These are phyloP conservation scores for Fusarium albosuccineum DNA, from an alignment of 2,329 filamentous ascomycete genomes.

Conservation along the genomic window DNA sequence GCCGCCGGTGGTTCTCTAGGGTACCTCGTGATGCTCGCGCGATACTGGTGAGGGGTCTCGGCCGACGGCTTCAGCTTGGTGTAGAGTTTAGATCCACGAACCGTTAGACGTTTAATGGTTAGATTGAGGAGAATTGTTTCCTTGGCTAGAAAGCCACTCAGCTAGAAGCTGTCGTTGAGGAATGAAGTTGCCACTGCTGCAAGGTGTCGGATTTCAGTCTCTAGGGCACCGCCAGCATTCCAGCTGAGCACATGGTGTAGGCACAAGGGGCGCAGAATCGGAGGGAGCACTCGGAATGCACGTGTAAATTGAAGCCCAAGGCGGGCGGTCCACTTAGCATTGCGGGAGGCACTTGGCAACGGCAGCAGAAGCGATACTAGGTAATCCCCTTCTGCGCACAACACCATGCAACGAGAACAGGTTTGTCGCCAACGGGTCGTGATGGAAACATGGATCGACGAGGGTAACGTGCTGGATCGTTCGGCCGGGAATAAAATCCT, in stretches of 20 bases:
- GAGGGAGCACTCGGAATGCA: too few relatives aligned
- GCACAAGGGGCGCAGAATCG: too few relatives aligned
- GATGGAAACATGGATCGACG: too few relatives aligned
- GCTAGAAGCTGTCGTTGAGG: neutral
- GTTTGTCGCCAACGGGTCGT: too few relatives aligned
- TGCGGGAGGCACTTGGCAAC: too few relatives aligned
- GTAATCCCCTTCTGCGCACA: too few relatives aligned
- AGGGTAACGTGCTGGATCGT: too few relatives aligned
- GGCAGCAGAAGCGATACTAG: too few relatives aligned
- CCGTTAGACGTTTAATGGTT: neutral
- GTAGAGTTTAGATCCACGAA: neutral
- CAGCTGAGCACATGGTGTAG: neutral
- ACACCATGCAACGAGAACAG: too few relatives aligned
- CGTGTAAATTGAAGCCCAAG: too few relatives aligned
- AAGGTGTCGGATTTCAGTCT: neutral
- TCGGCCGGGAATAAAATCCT: neutral
- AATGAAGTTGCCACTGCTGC: neutral
- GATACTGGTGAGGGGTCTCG: neutral
- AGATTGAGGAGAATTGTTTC: neutral
- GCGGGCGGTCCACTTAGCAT: too few relatives aligned
- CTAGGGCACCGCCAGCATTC: neutral
- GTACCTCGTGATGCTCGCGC: neutral
- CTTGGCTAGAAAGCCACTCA: neutral
- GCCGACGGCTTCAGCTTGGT: neutral
- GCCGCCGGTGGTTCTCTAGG: neutral